A percentile compares a stretch with the other conserved stretches of the same genome.
These are phyloP conservation scores for Jasminum sambac DNA, from an alignment of 257 asterid genomes.

Conservation along the genomic window DNA sequence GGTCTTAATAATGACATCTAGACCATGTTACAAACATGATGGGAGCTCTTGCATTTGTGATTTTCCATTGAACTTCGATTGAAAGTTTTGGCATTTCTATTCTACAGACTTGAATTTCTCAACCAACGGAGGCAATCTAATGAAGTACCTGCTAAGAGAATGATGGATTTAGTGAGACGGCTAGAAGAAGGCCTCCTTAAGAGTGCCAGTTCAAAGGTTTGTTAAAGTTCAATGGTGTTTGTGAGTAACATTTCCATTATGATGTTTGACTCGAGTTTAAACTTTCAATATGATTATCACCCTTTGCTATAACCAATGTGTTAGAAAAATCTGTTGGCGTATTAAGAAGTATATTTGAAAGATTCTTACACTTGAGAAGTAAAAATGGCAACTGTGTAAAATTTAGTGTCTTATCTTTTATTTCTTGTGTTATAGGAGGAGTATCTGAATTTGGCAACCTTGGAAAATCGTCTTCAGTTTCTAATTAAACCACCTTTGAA, in stretches of 20 bases:
- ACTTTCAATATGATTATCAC: neutral
- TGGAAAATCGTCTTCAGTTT: constrained; percentile 73
- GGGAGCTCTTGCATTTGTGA: constrained; percentile 11
- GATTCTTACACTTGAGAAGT: constrained; percentile 11
- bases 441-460: constrained; percentile 62
- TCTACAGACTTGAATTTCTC: constrained; percentile 61
- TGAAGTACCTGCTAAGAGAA: constrained; percentile 54
- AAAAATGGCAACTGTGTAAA: constrained; percentile 8
- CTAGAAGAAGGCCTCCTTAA: constrained; percentile 77
- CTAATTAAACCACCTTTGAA: constrained; percentile 52
- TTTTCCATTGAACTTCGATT: constrained; percentile 22
- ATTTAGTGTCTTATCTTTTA: constrained; percentile 19
- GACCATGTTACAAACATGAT: neutral
- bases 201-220: constrained; percentile 80
- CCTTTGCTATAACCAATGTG: constrained; percentile 8
- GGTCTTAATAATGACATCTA: neutral
- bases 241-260: neutral
- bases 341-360: constrained; percentile 3
- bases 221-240: constrained; percentile 20
- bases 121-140: constrained; percentile 62
- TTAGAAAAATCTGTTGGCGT: constrained; percentile 12
- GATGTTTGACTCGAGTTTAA: neutral
- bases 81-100: constrained; percentile 28
- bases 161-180: constrained; percentile 70
- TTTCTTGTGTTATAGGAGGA: constrained; percentile 66